Conservation (phyloP, 129 eudicot species). For the Apium graveolens region DNA sequence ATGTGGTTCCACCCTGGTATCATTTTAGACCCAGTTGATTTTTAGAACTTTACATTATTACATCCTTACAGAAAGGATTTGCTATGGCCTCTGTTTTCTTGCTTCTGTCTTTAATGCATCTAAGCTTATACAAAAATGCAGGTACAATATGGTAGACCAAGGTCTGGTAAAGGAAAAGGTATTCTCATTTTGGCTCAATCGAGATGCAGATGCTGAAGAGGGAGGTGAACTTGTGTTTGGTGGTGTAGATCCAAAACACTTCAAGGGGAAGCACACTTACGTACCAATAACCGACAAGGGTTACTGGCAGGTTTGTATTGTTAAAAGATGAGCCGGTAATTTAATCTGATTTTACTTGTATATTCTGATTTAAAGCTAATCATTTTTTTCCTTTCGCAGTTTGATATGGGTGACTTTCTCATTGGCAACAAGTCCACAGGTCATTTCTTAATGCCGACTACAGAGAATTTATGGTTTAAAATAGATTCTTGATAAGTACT, state of each 20-base stretch:
- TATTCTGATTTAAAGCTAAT: not conserved
- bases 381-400: not conserved
- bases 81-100: not conserved
- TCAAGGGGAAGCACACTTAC: conserved; percentile 13
- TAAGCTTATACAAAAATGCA: not conserved
- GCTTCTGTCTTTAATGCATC: not conserved
- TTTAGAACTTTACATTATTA: not conserved
- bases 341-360: not conserved
- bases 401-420: conserved; percentile 9
- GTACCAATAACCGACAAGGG: conserved; percentile 6
- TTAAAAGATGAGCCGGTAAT: not conserved
- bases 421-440: conserved; percentile 9
- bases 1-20: conserved; percentile 49
- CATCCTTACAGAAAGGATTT: not conserved
- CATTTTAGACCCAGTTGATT: not conserved
- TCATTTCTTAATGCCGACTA: not conserved
- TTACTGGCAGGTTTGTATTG: conserved; percentile 6
- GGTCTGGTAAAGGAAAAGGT: conserved; percentile 7
- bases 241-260: conserved; percentile 11
- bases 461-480: not conserved
- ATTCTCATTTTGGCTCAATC: conserved; percentile 10
- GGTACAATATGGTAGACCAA: conserved; percentile 14
- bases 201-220: conserved; percentile 12
- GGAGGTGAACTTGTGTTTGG: conserved; percentile 14
- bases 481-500: not conserved